phyloP scores from a whole-genome alignment of 2,329 filamentous ascomycete species.

The Paraphoma chrysanthemicola region DNA sequence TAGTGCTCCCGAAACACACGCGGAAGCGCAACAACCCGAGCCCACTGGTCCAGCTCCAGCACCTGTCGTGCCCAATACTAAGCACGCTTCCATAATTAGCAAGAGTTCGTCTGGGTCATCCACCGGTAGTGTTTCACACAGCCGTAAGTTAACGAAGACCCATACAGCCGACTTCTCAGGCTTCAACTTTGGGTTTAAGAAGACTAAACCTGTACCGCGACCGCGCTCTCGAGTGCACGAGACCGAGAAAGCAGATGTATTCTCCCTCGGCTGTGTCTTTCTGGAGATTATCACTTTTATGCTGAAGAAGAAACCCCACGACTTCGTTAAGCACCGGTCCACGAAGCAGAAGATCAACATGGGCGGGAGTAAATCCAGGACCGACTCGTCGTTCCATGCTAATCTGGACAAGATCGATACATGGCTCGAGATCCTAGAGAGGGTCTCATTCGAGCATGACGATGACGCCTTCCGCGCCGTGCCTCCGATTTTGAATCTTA shows the following conservation, averaged over 20 bases:
- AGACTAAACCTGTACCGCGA: conserved; percentile 35
- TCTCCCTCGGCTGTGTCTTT: conserved; percentile 75
- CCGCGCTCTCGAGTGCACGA: conserved; percentile 39
- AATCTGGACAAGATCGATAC: conserved; percentile 72
- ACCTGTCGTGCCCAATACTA: conserved; percentile 21
- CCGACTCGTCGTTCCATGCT: conserved; percentile 75
- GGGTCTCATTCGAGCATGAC: conserved; percentile 58
- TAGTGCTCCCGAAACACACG: conserved; percentile 68
- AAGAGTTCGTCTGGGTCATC: conserved; percentile 46
- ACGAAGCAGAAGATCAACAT: conserved; percentile 65
- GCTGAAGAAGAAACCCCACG: conserved; percentile 70
- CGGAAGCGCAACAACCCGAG: conserved; percentile 31
- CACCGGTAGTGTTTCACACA: conserved; percentile 39
- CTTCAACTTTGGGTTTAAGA: conserved; percentile 48
- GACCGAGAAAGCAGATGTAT: conserved; percentile 67
- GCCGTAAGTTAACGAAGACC: conserved; percentile 43
- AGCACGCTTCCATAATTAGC: conserved; percentile 42
- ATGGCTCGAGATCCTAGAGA: conserved; percentile 70
- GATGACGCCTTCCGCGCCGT: conserved; percentile 50
- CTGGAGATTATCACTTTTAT: conserved; percentile 74
- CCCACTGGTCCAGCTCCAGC: conserved; percentile 14
- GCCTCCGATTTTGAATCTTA: conserved; percentile 49
- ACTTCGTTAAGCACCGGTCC: conserved; percentile 71
- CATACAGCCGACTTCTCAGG: conserved; percentile 43
- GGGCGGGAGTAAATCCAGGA: conserved; percentile 60